A percentile compares a stretch with the other conserved stretches of the same genome.
These are phyloP conservation scores for Megacollybia marginata DNA, from an alignment of 768 basidiomycete species.

Conservation along the genomic window DNA sequence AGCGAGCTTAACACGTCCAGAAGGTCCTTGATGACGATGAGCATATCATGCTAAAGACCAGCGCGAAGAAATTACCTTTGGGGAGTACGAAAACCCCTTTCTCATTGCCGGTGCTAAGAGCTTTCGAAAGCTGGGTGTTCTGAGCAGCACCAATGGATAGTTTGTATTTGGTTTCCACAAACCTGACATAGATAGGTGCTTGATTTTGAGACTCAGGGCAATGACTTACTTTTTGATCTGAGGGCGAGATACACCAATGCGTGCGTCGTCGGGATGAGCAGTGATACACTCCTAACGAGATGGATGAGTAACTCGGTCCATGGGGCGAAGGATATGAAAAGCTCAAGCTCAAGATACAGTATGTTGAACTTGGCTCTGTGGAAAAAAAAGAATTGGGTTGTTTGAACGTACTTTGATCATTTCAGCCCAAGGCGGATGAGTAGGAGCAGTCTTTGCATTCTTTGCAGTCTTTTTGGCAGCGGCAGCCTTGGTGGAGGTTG, in stretches of 20 bases:
- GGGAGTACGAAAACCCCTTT: conserved; percentile 81
- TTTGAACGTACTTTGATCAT: conserved; percentile 67
- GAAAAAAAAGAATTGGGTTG: neutral
- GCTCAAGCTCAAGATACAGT: neutral
- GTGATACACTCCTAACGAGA: conserved; percentile 71
- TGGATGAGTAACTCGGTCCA: conserved; percentile 7
- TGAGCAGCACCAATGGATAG: conserved; percentile 76
- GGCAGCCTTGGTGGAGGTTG: conserved; percentile 22
- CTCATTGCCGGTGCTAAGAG: conserved; percentile 76
- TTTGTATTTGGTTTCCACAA: conserved; percentile 76
- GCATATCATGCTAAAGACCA: no score
- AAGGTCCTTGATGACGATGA: conserved; percentile 42
- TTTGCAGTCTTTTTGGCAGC: conserved; percentile 32
- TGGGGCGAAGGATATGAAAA: neutral
- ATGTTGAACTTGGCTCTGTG: conserved; percentile 1
- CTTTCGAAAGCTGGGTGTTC: conserved; percentile 68
- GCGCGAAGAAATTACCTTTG: conserved; percentile 50
- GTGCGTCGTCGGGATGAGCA: conserved; percentile 65
- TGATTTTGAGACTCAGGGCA: conserved; percentile 5
- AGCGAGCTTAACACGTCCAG: conserved; percentile 71
- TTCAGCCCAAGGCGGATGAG: conserved; percentile 60
- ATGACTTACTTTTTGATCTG: conserved; percentile 81
- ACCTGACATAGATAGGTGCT: conserved; percentile 39
- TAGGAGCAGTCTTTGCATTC: conserved; percentile 41
- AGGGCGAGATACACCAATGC: conserved; percentile 80